These are phyloP conservation scores for Heterococcus sp. DNA, from an alignment of 108 stramenopile genomes.

Conservation along the genomic window DNA sequence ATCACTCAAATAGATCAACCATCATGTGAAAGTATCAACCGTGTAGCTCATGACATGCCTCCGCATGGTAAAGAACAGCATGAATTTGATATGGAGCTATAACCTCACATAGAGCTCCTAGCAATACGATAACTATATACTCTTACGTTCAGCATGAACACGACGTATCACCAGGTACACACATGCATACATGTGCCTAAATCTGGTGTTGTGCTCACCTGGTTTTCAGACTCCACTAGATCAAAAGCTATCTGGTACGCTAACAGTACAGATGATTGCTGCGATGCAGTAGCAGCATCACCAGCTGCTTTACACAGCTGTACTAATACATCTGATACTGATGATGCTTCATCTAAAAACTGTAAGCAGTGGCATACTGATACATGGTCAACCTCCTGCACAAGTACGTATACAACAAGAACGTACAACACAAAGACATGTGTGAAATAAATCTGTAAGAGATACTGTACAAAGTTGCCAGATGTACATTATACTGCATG, in stretches of 20 bases:
- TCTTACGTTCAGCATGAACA: too few species aligned
- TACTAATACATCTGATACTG: constrained; percentile 72
- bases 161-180: too few species aligned
- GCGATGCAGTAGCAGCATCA: constrained; percentile 34
- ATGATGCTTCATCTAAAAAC: constrained; percentile 61
- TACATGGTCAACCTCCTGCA: constrained; percentile 46
- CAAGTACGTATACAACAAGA: not conserved
- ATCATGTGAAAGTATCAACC: too few species aligned
- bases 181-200: not conserved
- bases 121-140: too few species aligned
- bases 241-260: constrained; percentile 91
- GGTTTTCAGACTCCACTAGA: constrained; percentile 35
- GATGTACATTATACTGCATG: too few species aligned
- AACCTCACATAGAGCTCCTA: too few species aligned
- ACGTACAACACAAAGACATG: not conserved
- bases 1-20: too few species aligned
- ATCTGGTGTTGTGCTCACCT: not conserved
- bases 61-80: too few species aligned
- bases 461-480: too few species aligned
- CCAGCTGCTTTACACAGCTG: constrained; percentile 58
- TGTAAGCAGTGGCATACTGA: constrained; percentile 73
- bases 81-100: too few species aligned
- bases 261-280: constrained; percentile 72
- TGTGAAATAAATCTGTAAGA: too few species aligned
- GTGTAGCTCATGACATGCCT: too few species aligned